phyloP scores from a whole-genome alignment of 2,329 filamentous ascomycete species.

The Paecilomyces sp. region DNA sequence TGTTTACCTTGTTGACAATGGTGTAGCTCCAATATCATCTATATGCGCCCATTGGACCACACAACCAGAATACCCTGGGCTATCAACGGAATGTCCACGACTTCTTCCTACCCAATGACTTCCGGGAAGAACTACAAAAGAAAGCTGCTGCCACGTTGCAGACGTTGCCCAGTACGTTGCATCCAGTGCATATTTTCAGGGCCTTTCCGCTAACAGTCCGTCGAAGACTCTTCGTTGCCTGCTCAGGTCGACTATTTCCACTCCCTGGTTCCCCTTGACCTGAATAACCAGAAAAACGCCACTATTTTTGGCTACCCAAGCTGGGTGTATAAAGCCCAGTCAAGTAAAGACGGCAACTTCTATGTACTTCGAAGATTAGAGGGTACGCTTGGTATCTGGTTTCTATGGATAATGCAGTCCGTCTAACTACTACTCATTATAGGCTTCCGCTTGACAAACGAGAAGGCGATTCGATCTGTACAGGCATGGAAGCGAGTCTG shows the following conservation, averaged over 20 bases:
- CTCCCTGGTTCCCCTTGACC: constrained; percentile 83
- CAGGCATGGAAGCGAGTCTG: constrained; percentile 84
- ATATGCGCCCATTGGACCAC: constrained; percentile 80
- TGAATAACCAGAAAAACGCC: constrained; percentile 68
- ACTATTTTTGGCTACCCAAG: constrained; percentile 79
- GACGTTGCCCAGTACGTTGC: constrained; percentile 63
- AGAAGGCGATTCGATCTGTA: constrained; percentile 77
- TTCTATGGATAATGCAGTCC: background rate
- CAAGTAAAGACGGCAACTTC: constrained; percentile 78
- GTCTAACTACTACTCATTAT: constrained; percentile 3
- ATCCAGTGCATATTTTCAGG: background rate
- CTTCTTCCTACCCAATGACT: constrained; percentile 80
- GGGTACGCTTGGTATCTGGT: constrained; percentile 39
- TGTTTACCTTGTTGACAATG: background rate
- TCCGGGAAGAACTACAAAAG: constrained; percentile 82
- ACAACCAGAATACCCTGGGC: constrained; percentile 69
- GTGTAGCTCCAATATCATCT: constrained; percentile 79
- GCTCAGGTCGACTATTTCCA: constrained; percentile 78
- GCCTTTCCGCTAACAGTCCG: constrained; percentile 7
- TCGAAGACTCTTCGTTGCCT: constrained; percentile 60
- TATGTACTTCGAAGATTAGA: constrained; percentile 84
- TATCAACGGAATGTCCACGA: constrained; percentile 86
- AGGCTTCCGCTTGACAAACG: constrained; percentile 82
- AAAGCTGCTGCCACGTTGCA: constrained; percentile 81
- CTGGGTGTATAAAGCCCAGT: constrained; percentile 93